Evolutionary conservation across 192 early-diverging fungal species (phyloP).

Genomic region (Umbelopsis sp.): DNA sequence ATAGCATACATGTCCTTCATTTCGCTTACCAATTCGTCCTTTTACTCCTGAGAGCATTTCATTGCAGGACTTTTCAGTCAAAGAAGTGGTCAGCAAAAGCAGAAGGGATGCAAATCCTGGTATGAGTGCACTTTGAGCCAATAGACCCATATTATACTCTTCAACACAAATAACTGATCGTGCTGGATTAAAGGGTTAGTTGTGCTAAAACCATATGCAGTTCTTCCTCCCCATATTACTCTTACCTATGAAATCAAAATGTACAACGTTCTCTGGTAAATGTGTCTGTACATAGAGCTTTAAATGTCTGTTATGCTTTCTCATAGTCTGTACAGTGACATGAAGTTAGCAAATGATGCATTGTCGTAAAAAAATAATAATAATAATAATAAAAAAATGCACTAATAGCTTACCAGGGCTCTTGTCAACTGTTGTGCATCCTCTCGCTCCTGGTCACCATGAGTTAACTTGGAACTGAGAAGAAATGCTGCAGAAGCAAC

Average conservation of each 20-base stretch:
- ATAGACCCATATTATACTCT: conserved; percentile 68
- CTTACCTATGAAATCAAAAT: conserved; percentile 60
- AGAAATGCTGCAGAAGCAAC: conserved; percentile 65
- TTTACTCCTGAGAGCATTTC: conserved; percentile 40
- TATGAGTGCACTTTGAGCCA: conserved; percentile 69
- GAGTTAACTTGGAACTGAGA: conserved; percentile 54
- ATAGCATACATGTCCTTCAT: not conserved
- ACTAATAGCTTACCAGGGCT: conserved; percentile 44
- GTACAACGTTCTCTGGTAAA: conserved; percentile 69
- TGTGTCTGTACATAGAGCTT: conserved; percentile 63
- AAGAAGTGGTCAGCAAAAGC: conserved; percentile 65
- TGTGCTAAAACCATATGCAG: too few species aligned
- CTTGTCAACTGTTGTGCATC: conserved; percentile 74
- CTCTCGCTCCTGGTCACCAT: conserved; percentile 49
- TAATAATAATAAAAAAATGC: not conserved
- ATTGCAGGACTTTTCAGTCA: conserved; percentile 52
- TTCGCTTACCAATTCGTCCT: not conserved
- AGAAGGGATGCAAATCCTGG: conserved; percentile 74
- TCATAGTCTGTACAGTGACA: conserved; percentile 39
- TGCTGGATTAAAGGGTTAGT: conserved; percentile 27
- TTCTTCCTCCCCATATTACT: not conserved
- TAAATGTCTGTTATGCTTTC: conserved; percentile 59
- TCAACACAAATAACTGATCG: conserved; percentile 73
- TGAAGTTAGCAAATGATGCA: not conserved
- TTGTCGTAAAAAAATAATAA: too few species aligned